Conservation (phyloP, 345 rosid genomes). For the Melaleuca alternifolia region DNA sequence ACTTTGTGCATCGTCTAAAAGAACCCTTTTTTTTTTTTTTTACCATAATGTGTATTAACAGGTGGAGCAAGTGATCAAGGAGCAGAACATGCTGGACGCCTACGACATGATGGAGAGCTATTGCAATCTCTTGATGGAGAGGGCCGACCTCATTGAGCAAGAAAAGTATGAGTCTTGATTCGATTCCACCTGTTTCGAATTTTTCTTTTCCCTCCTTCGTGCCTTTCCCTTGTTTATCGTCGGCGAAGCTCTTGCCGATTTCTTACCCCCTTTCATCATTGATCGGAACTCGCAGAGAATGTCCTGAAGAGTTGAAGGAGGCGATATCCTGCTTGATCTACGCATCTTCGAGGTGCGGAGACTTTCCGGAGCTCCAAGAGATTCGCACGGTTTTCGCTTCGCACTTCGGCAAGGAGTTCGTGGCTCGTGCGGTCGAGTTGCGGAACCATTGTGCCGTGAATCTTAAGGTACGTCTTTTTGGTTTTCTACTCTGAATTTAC, state of each 20-base stretch:
- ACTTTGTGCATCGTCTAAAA: neutral
- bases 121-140: slow-evolving; percentile 54
- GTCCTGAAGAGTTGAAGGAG: slow-evolving; percentile 77
- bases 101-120: slow-evolving; percentile 55
- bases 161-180: slow-evolving; percentile 18
- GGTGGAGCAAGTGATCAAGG: slow-evolving; percentile 65
- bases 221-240: neutral
- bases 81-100: slow-evolving; percentile 61
- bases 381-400: slow-evolving; percentile 53
- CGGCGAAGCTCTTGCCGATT: neutral
- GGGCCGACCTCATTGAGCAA: slow-evolving; percentile 53
- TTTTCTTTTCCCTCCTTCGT: neutral
- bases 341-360: slow-evolving; percentile 82
- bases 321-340: slow-evolving; percentile 59
- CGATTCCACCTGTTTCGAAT: neutral
- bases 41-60: neutral
- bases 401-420: slow-evolving; percentile 73
- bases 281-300: slow-evolving; percentile 23
- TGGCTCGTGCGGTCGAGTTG: slow-evolving; percentile 62
- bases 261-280: neutral
- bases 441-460: slow-evolving; percentile 69
- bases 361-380: slow-evolving; percentile 88
- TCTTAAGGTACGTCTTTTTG: slow-evolving; percentile 22
- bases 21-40: neutral
- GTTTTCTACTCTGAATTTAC: neutral